These are phyloP conservation scores for Plasmodium vivax DNA, from an alignment of 169 alveolate genomes.

Conservation along the genomic window DNA sequence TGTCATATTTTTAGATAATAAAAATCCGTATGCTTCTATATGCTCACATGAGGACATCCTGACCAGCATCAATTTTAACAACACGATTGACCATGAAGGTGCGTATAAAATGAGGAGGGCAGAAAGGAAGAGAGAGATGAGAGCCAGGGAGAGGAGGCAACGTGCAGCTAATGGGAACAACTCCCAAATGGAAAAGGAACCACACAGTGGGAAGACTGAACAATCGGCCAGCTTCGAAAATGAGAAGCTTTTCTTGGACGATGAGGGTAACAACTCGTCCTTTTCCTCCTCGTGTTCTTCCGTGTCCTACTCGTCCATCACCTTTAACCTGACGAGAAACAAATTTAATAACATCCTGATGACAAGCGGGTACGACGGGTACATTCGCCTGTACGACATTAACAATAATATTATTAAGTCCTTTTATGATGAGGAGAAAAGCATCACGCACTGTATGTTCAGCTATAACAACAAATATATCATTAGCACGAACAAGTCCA, in stretches of 20 bases:
- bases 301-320: conserved; percentile 22
- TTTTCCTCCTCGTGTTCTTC: conserved; percentile 27
- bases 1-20: conserved; percentile 12
- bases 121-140: background rate
- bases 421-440: conserved; percentile 68
- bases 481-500: conserved; percentile 61
- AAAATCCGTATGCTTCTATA: conserved; percentile 70
- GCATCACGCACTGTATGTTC: conserved; percentile 72
- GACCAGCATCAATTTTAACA: conserved; percentile 68
- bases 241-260: background rate
- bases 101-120: conserved; percentile 14
- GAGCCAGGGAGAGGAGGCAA: background rate
- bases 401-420: conserved; percentile 64
- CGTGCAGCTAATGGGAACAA: background rate
- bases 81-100: conserved; percentile 27
- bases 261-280: background rate
- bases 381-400: conserved; percentile 64
- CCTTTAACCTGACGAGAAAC: conserved; percentile 34
- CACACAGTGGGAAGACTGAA: background rate
- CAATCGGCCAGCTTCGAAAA: background rate
- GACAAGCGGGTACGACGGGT: conserved; percentile 76
- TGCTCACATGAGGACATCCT: conserved; percentile 68
- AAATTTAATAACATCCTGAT: conserved; percentile 37
- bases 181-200: background rate
- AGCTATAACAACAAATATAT: conserved; percentile 61